phyloP scores from a whole-genome alignment of 2,329 filamentous ascomycete species.

The Fusarium sp. region DNA sequence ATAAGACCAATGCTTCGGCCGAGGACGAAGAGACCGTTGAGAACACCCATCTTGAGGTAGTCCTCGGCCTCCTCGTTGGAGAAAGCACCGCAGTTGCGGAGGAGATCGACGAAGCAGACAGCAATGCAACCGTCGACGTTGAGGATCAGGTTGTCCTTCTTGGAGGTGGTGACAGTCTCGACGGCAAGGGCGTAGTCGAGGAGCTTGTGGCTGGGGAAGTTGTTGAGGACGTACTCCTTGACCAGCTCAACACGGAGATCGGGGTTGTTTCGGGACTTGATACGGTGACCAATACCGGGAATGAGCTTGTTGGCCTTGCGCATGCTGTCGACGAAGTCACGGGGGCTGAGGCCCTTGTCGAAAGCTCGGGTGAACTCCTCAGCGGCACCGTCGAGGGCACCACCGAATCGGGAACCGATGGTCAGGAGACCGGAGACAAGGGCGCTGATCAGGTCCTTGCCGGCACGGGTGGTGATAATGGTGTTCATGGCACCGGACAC shows the following conservation, averaged over 20 bases:
- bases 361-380: conserved; percentile 99
- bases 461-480: conserved; percentile 99
- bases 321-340: conserved; percentile 99
- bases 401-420: conserved; percentile 98
- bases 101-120: conserved; percentile 97
- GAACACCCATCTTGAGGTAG: conserved; percentile 98
- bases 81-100: conserved; percentile 99
- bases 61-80: conserved; percentile 96
- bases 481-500: conserved; percentile 99
- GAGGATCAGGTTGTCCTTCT: conserved; percentile 99
- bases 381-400: conserved; percentile 96
- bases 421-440: conserved; percentile 97
- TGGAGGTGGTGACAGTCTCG: conserved; percentile 97
- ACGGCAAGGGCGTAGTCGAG: conserved; percentile 99
- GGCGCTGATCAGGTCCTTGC: conserved; percentile 97
- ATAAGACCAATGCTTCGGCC: conserved; percentile 98
- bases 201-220: conserved; percentile 98
- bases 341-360: conserved; percentile 97
- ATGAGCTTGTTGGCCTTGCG: conserved; percentile 99
- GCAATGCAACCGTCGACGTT: conserved; percentile 99
- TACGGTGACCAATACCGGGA: conserved; percentile 97
- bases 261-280: conserved; percentile 99
- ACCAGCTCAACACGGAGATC: conserved; percentile 99
- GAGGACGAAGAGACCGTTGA: conserved; percentile 99
- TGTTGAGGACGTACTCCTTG: conserved; percentile 97